Percentiles rank a stretch among this genome's conserved stretches.
phyloP scores from a whole-genome alignment of 345 rosid genomes.

The Brassica juncea region DNA sequence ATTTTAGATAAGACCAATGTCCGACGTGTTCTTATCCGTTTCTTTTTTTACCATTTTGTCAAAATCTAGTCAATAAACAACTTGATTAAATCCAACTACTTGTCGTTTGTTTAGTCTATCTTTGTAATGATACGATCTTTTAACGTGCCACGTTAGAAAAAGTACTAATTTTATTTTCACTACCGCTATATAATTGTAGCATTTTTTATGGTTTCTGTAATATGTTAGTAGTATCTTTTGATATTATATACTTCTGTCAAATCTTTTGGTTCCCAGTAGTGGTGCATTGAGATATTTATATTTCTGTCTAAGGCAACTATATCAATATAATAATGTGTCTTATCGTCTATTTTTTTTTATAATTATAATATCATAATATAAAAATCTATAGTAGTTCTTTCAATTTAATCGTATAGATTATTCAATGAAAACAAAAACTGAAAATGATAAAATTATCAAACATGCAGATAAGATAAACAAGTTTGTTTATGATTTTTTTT shows the following conservation, averaged over 20 bases:
- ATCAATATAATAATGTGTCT: neutral
- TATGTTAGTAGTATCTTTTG: neutral
- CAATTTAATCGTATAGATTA: too few relatives aligned
- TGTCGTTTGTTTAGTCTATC: neutral
- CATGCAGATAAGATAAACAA: too few relatives aligned
- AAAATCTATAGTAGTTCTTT: too few relatives aligned
- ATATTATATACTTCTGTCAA: neutral
- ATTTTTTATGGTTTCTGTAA: neutral
- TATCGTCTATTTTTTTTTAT: too few relatives aligned
- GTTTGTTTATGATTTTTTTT: too few relatives aligned
- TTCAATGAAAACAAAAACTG: neutral
- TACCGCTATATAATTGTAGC: neutral
- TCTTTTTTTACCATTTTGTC: neutral
- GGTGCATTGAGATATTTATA: neutral
- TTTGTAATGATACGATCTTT: neutral
- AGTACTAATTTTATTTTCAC: neutral
- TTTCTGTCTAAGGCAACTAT: neutral
- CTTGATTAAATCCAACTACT: neutral
- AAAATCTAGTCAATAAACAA: neutral
- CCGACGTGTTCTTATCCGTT: conserved; percentile 45
- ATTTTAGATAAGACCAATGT: conserved; percentile 42
- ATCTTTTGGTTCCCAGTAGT: neutral
- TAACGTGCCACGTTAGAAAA: conserved; percentile 11
- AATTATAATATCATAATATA: too few relatives aligned
- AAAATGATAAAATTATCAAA: neutral